These are phyloP conservation scores for Penicillium sp. DNA, from an alignment of 2,329 filamentous ascomycete species.

Conservation along the genomic window DNA sequence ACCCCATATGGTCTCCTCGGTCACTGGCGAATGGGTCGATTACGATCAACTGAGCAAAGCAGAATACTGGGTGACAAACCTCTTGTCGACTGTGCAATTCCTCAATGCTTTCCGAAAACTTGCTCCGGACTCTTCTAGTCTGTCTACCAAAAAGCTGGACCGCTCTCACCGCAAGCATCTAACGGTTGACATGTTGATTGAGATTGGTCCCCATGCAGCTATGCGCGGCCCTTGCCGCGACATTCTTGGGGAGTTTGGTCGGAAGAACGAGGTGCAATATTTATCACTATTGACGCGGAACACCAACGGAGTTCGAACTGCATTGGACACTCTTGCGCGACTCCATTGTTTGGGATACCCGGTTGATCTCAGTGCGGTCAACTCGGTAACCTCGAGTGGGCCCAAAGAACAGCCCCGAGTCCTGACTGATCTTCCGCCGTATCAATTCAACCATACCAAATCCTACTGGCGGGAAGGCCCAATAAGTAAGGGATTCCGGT, in stretches of 20 bases:
- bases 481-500: neutral
- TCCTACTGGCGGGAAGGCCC: neutral
- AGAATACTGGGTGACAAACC: neutral
- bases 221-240: neutral
- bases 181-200: neutral
- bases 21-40: neutral
- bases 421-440: neutral
- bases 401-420: neutral
- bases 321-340: neutral
- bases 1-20: neutral
- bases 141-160: neutral
- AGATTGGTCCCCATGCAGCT: neutral
- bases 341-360: neutral
- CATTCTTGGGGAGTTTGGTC: neutral
- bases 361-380: neutral
- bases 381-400: neutral
- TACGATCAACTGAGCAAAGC: neutral
- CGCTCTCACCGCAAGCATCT: neutral
- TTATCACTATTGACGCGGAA: neutral
- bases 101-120: neutral
- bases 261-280: neutral
- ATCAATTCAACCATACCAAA: neutral
- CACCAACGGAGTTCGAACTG: neutral
- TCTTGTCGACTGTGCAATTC: neutral
- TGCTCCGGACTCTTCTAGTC: neutral